Evolutionary conservation across 1,284 basidiomycete genomes (phyloP), one percentile per base, ranked within the genome.

Genomic region (Fomitopsis palustris): DNA sequence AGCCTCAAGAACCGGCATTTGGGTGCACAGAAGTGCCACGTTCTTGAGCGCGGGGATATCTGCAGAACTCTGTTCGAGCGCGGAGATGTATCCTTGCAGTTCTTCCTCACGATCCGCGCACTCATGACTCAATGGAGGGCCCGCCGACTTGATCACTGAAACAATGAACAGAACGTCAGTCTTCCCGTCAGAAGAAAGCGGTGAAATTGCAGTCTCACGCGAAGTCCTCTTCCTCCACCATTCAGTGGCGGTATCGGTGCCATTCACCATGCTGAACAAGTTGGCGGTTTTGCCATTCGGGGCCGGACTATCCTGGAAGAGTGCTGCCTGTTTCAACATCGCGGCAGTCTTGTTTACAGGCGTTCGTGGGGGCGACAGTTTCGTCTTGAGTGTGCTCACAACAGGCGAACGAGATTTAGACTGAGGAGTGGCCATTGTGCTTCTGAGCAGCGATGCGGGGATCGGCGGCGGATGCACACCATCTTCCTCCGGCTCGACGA

Each of bases 181-280:
- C 33, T 41, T 53, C 52, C 61, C 53, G 64, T 64, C 65, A 65
- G 63, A 64, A 62, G 57, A 27, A 29, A 53, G 31, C 59, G 54
- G 56, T 53, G 38, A 61, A 47, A 29, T 61, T 45, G 53, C 39
- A 53, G 31, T 78, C 86, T 66, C 70, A 92, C 90, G 72, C 55
- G 78, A 76, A 70, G 82, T 84, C 61, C 87, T 79, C 70, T 89
- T 92, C 64, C 84, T 71, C 89, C 88, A 92, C 91, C 90, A 93
- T 17, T 84, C 83, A 27, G 82, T 86, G 63, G 88, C 85, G 65
- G 85, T 82, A 60, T 79, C 85, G 61, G 79, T 76, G 49, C 80
- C 82, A 59, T 71, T 75, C 59, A 92, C 74, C 47, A 87, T 82
- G 69, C 89, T 87, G 58, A 92, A 75, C 64, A 92, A 23, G 14